A percentile compares a stretch with the other conserved stretches of the same genome.
These are phyloP conservation scores for Lentinula detonsa DNA, from an alignment of 768 basidiomycete genomes.

Conservation along the genomic window DNA sequence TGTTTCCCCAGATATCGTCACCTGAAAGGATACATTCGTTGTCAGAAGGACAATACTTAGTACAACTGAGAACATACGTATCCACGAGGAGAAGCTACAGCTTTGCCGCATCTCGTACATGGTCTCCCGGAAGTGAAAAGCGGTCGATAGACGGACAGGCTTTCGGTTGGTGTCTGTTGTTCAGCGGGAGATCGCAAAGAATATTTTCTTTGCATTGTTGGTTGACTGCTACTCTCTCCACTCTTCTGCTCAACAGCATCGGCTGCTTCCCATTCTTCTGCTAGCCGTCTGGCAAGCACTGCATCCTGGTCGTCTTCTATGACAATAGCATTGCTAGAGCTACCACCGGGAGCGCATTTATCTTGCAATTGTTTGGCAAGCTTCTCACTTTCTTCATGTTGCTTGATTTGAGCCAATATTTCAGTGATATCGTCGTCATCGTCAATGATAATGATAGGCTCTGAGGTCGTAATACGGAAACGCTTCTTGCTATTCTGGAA, in stretches of 20 bases:
- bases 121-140: slow-evolving; percentile 28
- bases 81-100: slow-evolving; percentile 33
- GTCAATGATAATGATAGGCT: slow-evolving; percentile 20
- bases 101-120: slow-evolving; percentile 31
- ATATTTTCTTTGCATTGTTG: neutral
- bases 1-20: slow-evolving; percentile 20
- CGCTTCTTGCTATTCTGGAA: slow-evolving; percentile 8
- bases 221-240: neutral
- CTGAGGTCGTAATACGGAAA: slow-evolving; percentile 3
- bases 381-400: slow-evolving; percentile 36
- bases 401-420: slow-evolving; percentile 34
- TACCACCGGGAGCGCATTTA: slow-evolving; percentile 15
- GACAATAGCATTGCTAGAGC: slow-evolving; percentile 7
- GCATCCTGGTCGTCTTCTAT: slow-evolving; percentile 26
- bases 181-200: neutral
- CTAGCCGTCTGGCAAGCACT: slow-evolving; percentile 1
- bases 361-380: slow-evolving; percentile 29
- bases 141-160: slow-evolving; percentile 23
- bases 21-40: slow-evolving; percentile 12
- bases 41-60: neutral
- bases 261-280: neutral
- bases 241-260: neutral
- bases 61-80: slow-evolving; percentile 24
- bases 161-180: slow-evolving; percentile 22
- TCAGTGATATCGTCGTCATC: slow-evolving; percentile 33